Conservation (phyloP, 352 stramenopile species). For the Stramenopiles sp. region DNA sequence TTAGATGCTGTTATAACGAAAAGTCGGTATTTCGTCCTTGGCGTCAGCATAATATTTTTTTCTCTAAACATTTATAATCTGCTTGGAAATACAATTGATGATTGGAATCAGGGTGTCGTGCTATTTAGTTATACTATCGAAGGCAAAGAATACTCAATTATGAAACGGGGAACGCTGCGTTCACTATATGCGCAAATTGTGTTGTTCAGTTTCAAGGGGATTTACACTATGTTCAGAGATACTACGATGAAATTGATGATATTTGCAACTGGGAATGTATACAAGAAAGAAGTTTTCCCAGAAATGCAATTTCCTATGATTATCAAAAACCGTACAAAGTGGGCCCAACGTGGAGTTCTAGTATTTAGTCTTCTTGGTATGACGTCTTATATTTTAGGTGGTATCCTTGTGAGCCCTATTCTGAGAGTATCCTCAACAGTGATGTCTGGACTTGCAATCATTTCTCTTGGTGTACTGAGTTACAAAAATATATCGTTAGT, state of each 20-base stretch:
- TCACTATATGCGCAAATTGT: neutral
- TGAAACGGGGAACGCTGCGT: neutral
- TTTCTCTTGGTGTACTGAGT: too few relatives aligned
- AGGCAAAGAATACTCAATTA: neutral
- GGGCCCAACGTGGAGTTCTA: too few relatives aligned
- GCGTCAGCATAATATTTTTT: neutral
- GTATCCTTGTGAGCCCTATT: too few relatives aligned
- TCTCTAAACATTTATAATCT: neutral
- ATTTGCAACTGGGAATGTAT: neutral
- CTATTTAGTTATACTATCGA: neutral
- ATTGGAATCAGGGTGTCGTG: neutral
- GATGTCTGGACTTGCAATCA: too few relatives aligned
- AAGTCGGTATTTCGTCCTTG: neutral
- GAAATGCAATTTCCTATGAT: too few relatives aligned
- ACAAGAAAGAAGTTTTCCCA: too few relatives aligned
- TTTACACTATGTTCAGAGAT: neutral
- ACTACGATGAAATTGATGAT: neutral
- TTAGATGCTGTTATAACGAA: neutral
- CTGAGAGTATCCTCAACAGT: too few relatives aligned
- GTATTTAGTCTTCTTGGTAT: too few relatives aligned
- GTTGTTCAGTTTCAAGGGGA: neutral
- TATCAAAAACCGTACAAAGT: too few relatives aligned
- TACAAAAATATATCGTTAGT: too few relatives aligned
- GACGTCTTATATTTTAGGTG: too few relatives aligned
- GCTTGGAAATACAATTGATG: neutral